A percentile compares a stretch with the other conserved stretches of the same genome.
These are phyloP conservation scores for Fomitopsis pinicola DNA, from an alignment of 1,284 basidiomycete genomes.

Conservation along the genomic window DNA sequence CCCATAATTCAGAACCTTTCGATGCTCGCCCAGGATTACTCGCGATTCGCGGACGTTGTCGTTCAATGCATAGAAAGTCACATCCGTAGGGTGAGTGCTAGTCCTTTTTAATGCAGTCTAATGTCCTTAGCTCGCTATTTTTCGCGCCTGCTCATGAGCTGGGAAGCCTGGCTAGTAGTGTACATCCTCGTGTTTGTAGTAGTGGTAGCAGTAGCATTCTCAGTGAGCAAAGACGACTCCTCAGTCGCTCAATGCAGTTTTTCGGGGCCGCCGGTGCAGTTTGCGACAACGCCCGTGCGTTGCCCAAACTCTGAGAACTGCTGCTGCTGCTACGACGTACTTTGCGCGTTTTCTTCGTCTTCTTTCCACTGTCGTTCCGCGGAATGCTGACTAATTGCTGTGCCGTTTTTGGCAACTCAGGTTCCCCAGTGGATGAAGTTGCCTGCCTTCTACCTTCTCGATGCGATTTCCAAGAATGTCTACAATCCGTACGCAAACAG, in stretches of 20 bases:
- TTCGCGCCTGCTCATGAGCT: not conserved
- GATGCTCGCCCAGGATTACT: conserved; percentile 87
- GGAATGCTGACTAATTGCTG: conserved; percentile 62
- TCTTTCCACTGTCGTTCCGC: conserved; percentile 24
- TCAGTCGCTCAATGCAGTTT: conserved; percentile 12
- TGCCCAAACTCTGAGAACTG: conserved; percentile 13
- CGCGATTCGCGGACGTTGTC: conserved; percentile 77
- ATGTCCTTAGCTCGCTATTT: conserved; percentile 5
- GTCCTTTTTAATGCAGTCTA: conserved; percentile 9
- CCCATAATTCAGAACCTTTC: conserved; percentile 96
- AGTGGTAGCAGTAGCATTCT: conserved; percentile 10
- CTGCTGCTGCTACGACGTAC: conserved; percentile 8
- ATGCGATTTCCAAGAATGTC: conserved; percentile 95
- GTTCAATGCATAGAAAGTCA: conserved; percentile 87
- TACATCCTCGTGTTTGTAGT: conserved; percentile 18
- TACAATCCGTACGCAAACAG: conserved; percentile 84
- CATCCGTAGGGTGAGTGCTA: conserved; percentile 78
- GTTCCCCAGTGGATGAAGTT: conserved; percentile 91
- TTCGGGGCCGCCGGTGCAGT: conserved; percentile 4
- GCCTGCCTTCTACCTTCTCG: conserved; percentile 91
- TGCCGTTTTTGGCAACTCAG: conserved; percentile 43
- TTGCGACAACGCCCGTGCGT: conserved; percentile 6
- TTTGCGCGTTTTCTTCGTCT: conserved; percentile 19
- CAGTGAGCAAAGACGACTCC: conserved; percentile 23
- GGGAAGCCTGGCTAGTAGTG: conserved; percentile 6